These are phyloP conservation scores for Fusarium odoratissimum DNA, from an alignment of 2,329 filamentous ascomycete species.

Conservation along the genomic window DNA sequence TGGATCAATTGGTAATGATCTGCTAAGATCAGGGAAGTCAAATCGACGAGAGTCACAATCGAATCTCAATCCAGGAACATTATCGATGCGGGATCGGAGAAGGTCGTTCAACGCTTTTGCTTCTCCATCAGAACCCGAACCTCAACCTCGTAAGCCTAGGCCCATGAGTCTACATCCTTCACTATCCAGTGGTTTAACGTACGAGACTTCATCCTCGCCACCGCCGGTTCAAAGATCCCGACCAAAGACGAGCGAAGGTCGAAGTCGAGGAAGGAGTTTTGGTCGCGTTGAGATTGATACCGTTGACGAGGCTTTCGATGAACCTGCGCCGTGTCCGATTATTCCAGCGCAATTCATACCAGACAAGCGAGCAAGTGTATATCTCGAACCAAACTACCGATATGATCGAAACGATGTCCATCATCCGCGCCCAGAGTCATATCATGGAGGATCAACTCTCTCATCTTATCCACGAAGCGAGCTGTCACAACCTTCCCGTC, in stretches of 20 bases:
- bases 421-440: conserved; percentile 22
- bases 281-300: conserved; percentile 35
- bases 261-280: conserved; percentile 16
- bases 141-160: conserved; percentile 29
- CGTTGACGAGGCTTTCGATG: conserved; percentile 26
- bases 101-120: conserved; percentile 41
- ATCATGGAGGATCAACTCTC: conserved; percentile 16
- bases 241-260: conserved; percentile 36
- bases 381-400: conserved; percentile 7
- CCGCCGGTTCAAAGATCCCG: conserved; percentile 29
- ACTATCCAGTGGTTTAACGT: conserved; percentile 27
- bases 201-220: conserved; percentile 18
- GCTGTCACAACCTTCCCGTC: conserved; percentile 32
- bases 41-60: conserved; percentile 16
- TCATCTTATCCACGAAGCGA: conserved; percentile 29
- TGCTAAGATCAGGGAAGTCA: conserved; percentile 1
- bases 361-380: conserved; percentile 19
- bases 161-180: conserved; percentile 41
- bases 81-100: conserved; percentile 26
- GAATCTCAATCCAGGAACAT: background rate
- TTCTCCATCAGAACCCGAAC: conserved; percentile 7
- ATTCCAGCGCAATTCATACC: conserved; percentile 27
- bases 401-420: background rate
- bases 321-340: conserved; percentile 36
- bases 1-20: conserved; percentile 7